Base-by-base conservation (phyloP, 1,139 yeast genomes). In the Saccharomycopsis hybrid region DNA sequence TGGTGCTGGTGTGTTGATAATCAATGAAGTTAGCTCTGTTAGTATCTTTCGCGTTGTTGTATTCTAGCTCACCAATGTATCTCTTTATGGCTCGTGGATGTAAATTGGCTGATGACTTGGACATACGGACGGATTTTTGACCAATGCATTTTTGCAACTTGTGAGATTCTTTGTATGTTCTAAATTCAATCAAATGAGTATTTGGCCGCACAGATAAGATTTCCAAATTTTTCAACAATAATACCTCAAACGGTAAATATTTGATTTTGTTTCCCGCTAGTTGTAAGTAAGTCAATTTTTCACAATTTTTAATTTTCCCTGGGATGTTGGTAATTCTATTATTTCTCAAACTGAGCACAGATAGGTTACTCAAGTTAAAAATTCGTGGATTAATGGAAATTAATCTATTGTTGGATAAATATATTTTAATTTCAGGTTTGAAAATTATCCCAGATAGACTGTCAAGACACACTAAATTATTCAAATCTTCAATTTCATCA, bases 161-260 rank as follows among this genome's bases (percentile, higher is more conserved):
- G 43, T 41, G 44, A 33, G 35, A 41, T 25, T 28, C 30, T 7
- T 27, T 41, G 44, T 38, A 50, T 13, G 36, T 35, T 13, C 24
- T 29, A 30, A 51, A 41, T 4, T 45, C 47, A 3, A 47, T 56
- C 11, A 66, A 45, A 32, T 69, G 61, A 11, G 72, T 70, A 52
- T 78, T 78, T 2, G 82, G 81, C 47, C 75, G 62, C 2, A 74
- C 69, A 2, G 80, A 66, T n/a, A 82, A 62, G 2, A 73, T 69
- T 18, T 66, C 64, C 41, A 82, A 63, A 2, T 65, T 61, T 1
- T 67, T 64, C 28, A 82, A 64, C 7, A 65, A 64, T 27, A 80
- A 62, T 2, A 82, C 69, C 58, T 80, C 82, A 48, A 71, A 70
- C 0, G 88, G 88, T 8, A 82, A 62, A 49, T 67, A 75, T 47